A percentile compares a stretch with the other conserved stretches of the same genome.
These are phyloP conservation scores for Hyphopichia homilentoma DNA, from an alignment of 805 yeast species.

Conservation along the genomic window DNA sequence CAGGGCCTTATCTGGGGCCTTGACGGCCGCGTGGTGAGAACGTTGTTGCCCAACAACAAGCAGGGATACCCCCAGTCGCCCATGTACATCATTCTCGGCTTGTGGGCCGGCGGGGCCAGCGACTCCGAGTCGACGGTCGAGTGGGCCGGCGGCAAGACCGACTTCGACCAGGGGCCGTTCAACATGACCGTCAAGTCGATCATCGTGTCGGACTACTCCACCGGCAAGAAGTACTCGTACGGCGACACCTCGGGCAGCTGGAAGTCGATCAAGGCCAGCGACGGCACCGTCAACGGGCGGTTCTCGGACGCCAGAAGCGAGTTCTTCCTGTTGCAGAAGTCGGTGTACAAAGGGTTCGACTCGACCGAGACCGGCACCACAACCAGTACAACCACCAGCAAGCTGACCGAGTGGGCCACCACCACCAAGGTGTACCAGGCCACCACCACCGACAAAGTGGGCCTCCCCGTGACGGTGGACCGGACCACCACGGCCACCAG, in stretches of 20 bases:
- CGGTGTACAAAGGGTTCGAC: conserved; percentile 8
- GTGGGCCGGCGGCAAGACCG: conserved; percentile 80
- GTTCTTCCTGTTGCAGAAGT: conserved; percentile 28
- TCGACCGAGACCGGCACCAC: conserved; percentile 13
- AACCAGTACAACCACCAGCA: conserved; percentile 9
- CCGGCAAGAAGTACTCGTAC: conserved; percentile 57
- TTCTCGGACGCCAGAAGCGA: conserved; percentile 35
- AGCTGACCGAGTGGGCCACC: conserved; percentile 1
- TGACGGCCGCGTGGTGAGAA: conserved; percentile 68
- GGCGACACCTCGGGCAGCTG: conserved; percentile 54
- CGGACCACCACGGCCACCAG: no score
- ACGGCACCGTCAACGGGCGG: conserved; percentile 64
- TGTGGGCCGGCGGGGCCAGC: conserved; percentile 78
- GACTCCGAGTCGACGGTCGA: conserved; percentile 67
- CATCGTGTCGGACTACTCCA: conserved; percentile 64
- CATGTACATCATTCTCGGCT: conserved; percentile 64
- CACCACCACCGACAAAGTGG: conserved; percentile 3
- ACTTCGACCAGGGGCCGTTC: conserved; percentile 65
- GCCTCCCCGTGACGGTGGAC: no score
- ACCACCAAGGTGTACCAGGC: no score
- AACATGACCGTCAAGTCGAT: conserved; percentile 59
- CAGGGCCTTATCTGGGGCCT: conserved; percentile 64
- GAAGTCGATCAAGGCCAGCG: conserved; percentile 53
- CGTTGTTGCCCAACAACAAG: conserved; percentile 47
- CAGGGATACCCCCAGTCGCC: conserved; percentile 92